Conservation (phyloP, 192 early-diverging fungal genomes). For the Coemansia sp. region DNA sequence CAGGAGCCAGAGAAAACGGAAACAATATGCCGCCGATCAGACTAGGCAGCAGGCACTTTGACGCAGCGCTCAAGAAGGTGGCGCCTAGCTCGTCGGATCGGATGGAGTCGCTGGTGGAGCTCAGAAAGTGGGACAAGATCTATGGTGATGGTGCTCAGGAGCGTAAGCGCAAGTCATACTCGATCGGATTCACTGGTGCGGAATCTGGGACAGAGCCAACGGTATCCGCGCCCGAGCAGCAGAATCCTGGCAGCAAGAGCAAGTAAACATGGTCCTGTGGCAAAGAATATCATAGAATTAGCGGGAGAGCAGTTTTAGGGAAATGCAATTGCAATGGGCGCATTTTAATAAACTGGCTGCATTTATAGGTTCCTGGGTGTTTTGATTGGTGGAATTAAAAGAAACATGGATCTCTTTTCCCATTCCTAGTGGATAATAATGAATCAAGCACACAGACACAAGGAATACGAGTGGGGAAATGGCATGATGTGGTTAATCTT, state of each 20-base stretch:
- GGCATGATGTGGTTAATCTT: too few species aligned
- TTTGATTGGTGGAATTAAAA: too few species aligned
- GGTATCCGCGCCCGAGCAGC: neutral
- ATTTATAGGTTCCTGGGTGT: too few species aligned
- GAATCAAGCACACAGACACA: too few species aligned
- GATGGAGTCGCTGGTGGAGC: conserved; percentile 84
- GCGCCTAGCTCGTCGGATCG: conserved; percentile 88
- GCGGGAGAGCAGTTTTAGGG: too few species aligned
- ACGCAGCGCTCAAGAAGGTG: conserved; percentile 78
- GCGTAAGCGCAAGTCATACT: conserved; percentile 34
- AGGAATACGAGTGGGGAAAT: too few species aligned
- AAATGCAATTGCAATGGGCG: too few species aligned
- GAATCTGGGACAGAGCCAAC: neutral
- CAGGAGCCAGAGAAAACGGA: conserved; percentile 14
- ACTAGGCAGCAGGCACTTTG: conserved; percentile 68
- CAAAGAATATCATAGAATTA: neutral
- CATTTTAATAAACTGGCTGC: too few species aligned
- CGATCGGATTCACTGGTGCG: conserved; percentile 42
- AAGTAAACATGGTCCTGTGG: neutral
- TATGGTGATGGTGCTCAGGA: conserved; percentile 80
- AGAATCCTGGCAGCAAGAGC: conserved; percentile 1
- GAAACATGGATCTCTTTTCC: too few species aligned
- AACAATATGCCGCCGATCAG: conserved; percentile 14
- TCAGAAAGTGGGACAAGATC: conserved; percentile 87
- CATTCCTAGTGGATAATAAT: too few species aligned